Evolutionary conservation across 768 basidiomycete species (phyloP).

Genomic region (Candolleomyces eurysporus): DNA sequence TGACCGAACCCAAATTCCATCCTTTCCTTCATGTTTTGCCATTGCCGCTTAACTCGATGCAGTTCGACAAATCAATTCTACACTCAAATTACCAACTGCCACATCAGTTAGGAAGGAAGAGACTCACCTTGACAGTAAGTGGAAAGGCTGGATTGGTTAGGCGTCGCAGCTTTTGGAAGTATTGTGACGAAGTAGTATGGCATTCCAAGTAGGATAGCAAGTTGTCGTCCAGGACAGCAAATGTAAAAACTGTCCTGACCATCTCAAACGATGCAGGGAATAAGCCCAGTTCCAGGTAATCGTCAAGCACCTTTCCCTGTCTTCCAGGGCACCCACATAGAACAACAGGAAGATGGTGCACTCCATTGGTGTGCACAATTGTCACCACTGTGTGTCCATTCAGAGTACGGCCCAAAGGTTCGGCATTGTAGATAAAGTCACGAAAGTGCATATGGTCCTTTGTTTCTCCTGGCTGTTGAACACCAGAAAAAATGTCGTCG

Average conservation of each 20-base stretch:
- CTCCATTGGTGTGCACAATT: constrained; percentile 14
- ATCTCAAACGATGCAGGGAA: constrained; percentile 14
- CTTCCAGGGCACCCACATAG: constrained; percentile 3
- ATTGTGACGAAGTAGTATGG: constrained; percentile 17
- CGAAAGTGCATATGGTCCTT: background rate
- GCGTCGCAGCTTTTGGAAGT: constrained; percentile 14
- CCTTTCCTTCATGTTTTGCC: constrained; percentile 13
- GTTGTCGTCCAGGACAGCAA: constrained; percentile 13
- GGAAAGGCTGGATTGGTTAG: constrained; percentile 15
- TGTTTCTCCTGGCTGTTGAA: background rate
- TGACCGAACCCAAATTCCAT: constrained; percentile 14
- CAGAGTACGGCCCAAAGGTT: background rate
- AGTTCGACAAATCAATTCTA: constrained; percentile 18
- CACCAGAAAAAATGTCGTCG: background rate
- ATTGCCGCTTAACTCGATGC: constrained; percentile 9
- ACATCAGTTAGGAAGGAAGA: background rate
- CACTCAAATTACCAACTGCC: background rate
- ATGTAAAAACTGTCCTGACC: constrained; percentile 17
- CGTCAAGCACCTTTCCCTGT: background rate
- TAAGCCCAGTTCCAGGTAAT: constrained; percentile 10
- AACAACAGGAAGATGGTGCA: constrained; percentile 12
- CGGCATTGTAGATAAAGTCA: background rate
- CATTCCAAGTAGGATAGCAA: constrained; percentile 16
- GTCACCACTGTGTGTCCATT: background rate
- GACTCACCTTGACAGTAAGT: background rate